Percentiles rank a stretch among this genome's conserved stretches.
Conservation (phyloP, 2,329 filamentous ascomycete species). For the Cryphonectria naterciae region DNA sequence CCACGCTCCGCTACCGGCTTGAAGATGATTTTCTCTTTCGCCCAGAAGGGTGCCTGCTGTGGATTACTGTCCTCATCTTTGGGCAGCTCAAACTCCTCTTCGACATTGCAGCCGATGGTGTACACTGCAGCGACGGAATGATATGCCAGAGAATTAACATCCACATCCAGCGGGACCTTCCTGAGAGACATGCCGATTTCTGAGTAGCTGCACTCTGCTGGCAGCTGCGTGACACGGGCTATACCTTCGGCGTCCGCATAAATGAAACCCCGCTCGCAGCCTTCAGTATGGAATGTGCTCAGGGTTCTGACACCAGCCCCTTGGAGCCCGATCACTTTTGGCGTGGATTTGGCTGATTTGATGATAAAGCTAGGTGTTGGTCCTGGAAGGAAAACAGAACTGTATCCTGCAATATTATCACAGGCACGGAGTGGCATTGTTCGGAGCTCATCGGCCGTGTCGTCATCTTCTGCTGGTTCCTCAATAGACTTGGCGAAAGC, state of each 20-base stretch:
- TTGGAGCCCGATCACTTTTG: slow-evolving; percentile 74
- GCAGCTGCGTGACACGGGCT: slow-evolving; percentile 74
- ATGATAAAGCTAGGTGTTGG: slow-evolving; percentile 79
- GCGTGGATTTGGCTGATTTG: slow-evolving; percentile 77
- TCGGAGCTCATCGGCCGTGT: slow-evolving; percentile 50
- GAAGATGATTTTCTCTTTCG: slow-evolving; percentile 67
- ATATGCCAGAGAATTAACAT: slow-evolving; percentile 75
- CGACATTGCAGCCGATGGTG: slow-evolving; percentile 70
- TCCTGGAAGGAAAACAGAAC: slow-evolving; percentile 81
- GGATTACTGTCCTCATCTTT: slow-evolving; percentile 74
- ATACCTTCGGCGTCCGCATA: slow-evolving; percentile 76
- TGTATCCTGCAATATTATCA: slow-evolving; percentile 74
- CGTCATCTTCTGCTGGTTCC: slow-evolving; percentile 52
- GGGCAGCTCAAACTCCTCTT: slow-evolving; percentile 78
- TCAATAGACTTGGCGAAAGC: slow-evolving; percentile 63
- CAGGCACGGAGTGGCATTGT: slow-evolving; percentile 61
- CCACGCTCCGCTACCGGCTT: slow-evolving; percentile 73
- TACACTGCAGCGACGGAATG: slow-evolving; percentile 77
- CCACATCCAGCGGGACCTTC: slow-evolving; percentile 71
- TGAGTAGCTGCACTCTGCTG: slow-evolving; percentile 66
- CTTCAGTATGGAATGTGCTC: slow-evolving; percentile 75
- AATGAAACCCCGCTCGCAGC: slow-evolving; percentile 81
- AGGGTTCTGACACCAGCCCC: slow-evolving; percentile 71
- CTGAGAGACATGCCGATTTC: slow-evolving; percentile 77
- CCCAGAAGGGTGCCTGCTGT: slow-evolving; percentile 52